Evolutionary conservation across 768 basidiomycete species (phyloP).

Genomic region (Termitomyces sp.): DNA sequence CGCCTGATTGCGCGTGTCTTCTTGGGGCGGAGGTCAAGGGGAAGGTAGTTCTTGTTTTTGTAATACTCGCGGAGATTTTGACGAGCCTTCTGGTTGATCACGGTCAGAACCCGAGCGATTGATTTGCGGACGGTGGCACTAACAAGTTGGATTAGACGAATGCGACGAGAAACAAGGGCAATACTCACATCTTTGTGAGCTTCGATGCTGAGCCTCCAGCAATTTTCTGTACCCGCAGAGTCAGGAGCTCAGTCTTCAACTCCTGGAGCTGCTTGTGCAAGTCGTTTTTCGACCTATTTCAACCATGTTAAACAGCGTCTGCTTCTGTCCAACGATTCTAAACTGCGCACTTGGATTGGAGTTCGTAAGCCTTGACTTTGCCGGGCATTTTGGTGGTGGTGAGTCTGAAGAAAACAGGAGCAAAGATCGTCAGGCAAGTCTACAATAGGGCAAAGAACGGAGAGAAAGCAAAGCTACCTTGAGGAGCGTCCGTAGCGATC

Average conservation of each 20-base stretch:
- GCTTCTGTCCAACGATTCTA: background rate
- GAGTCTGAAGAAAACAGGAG: background rate
- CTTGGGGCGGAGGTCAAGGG: conserved; percentile 96
- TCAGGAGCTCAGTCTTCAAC: conserved; percentile 92
- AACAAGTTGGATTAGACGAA: background rate
- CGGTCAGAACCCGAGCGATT: conserved; percentile 96
- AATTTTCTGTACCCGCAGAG: conserved; percentile 96
- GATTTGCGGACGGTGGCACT: conserved; percentile 97
- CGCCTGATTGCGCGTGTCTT: conserved; percentile 98
- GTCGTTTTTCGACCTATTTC: conserved; percentile 88
- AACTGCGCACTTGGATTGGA: conserved; percentile 82
- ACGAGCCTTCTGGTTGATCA: conserved; percentile 97
- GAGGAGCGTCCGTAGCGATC: conserved; percentile 38
- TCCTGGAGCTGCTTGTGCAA: conserved; percentile 90
- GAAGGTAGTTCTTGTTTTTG: conserved; percentile 94
- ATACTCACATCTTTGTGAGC: conserved; percentile 92
- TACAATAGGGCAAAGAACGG: background rate
- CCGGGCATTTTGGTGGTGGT: conserved; percentile 64
- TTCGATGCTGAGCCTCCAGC: conserved; percentile 94
- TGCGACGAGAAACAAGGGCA: background rate
- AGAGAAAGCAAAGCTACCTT: conserved; percentile 33
- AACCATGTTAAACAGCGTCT: conserved; percentile 9
- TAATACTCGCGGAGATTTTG: conserved; percentile 97
- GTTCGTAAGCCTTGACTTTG: conserved; percentile 95
- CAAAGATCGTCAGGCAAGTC: background rate